Conservation (phyloP, 192 early-diverging fungal genomes). For the Gigaspora rosea region DNA sequence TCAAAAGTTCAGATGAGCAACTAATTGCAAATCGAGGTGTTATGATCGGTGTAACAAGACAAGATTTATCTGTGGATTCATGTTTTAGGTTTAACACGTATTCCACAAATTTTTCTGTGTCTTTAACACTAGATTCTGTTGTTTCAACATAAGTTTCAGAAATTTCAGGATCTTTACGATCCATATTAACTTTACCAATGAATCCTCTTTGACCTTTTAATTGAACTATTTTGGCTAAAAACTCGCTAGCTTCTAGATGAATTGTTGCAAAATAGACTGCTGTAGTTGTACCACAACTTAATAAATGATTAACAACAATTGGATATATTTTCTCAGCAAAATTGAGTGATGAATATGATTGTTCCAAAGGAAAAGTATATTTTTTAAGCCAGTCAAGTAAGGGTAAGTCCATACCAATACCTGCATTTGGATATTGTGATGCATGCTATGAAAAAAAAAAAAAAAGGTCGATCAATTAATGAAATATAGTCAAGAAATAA, state of each 20-base stretch:
- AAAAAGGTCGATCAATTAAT: too few species aligned
- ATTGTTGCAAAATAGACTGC: slow-evolving; percentile 93
- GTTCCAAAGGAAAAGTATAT: slow-evolving; percentile 90
- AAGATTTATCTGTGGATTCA: neutral
- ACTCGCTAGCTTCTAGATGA: slow-evolving; percentile 72
- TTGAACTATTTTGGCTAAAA: slow-evolving; percentile 73
- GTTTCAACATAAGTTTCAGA: slow-evolving; percentile 78
- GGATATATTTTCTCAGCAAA: slow-evolving; percentile 73
- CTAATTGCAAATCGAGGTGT: slow-evolving; percentile 94
- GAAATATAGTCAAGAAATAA: too few species aligned
- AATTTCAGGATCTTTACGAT: slow-evolving; percentile 77
- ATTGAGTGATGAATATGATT: slow-evolving; percentile 63
- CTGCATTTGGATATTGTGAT: slow-evolving; percentile 87
- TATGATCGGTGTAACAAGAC: slow-evolving; percentile 74
- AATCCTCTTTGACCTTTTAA: slow-evolving; percentile 87
- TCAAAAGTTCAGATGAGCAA: slow-evolving; percentile 72
- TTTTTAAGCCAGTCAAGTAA: slow-evolving; percentile 88
- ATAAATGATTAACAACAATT: slow-evolving; percentile 64
- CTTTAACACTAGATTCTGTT: slow-evolving; percentile 63
- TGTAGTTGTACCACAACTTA: slow-evolving; percentile 87
- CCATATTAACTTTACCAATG: slow-evolving; percentile 98
- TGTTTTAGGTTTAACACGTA: slow-evolving; percentile 48
- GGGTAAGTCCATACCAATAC: slow-evolving; percentile 87
- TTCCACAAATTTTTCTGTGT: slow-evolving; percentile 68
- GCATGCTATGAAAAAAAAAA: slow-evolving; percentile 57